These are phyloP conservation scores for Nicotiana attenuata DNA, from an alignment of 257 asterid genomes.

Conservation along the genomic window DNA sequence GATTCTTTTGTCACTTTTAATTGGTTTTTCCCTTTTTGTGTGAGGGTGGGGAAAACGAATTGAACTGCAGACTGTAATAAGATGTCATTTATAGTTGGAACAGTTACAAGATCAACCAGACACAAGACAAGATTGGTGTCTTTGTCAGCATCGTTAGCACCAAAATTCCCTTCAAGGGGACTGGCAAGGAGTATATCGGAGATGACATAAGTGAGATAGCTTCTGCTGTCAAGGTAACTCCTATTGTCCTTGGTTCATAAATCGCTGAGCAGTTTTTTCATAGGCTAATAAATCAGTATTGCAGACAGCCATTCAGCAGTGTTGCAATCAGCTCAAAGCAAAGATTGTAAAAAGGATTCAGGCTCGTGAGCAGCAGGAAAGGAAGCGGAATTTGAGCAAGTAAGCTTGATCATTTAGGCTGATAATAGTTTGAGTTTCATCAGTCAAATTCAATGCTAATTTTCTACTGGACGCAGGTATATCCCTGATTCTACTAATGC, in stretches of 20 bases:
- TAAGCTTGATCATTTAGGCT: constrained; percentile 25
- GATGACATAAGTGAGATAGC: constrained; percentile 94
- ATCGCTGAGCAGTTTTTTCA: background rate
- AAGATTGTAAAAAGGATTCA: constrained; percentile 83
- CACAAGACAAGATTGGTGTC: constrained; percentile 85
- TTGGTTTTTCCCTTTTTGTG: background rate
- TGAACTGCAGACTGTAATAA: background rate
- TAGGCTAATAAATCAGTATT: constrained; percentile 20
- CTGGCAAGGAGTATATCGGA: constrained; percentile 93
- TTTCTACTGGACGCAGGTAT: constrained; percentile 47
- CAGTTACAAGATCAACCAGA: constrained; percentile 86
- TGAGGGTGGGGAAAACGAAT: background rate
- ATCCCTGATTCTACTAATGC: constrained; percentile 74
- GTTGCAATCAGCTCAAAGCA: constrained; percentile 72
- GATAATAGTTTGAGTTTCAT: constrained; percentile 12
- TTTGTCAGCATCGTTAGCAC: constrained; percentile 95
- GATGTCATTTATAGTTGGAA: constrained; percentile 53
- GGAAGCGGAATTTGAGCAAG: constrained; percentile 85
- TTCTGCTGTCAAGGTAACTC: constrained; percentile 78
- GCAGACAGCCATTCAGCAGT: constrained; percentile 80
- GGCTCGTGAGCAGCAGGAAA: constrained; percentile 98
- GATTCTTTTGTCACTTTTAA: background rate
- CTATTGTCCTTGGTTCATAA: background rate
- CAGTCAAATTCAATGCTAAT: constrained; percentile 13
- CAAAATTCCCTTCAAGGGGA: constrained; percentile 89